Percentiles rank a stretch among this genome's conserved stretches.
These are phyloP conservation scores for Xerocomus brunneocitrinus DNA, from an alignment of 768 basidiomycete genomes.

Conservation along the genomic window DNA sequence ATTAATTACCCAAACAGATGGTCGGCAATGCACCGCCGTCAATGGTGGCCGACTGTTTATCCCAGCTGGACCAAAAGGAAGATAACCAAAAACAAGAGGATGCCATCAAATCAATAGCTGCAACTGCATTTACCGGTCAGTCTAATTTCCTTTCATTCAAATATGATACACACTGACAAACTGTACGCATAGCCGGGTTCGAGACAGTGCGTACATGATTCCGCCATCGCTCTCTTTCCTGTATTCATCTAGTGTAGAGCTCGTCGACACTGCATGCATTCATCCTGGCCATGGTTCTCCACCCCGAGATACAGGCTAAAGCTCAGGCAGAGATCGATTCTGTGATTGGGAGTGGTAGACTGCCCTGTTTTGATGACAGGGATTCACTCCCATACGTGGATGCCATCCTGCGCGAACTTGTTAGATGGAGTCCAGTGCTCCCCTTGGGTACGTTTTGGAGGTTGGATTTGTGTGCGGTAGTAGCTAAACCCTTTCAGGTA, in stretches of 20 bases:
- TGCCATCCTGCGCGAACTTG: slow-evolving; percentile 37
- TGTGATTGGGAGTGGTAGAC: slow-evolving; percentile 17
- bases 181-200: background rate
- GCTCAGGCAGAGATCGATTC: slow-evolving; percentile 28
- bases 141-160: background rate
- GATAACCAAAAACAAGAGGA: background rate
- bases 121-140: background rate
- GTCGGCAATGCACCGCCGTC: background rate
- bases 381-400: slow-evolving; percentile 37
- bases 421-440: slow-evolving; percentile 24
- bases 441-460: slow-evolving; percentile 17
- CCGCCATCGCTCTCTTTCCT: background rate
- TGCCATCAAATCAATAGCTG: background rate
- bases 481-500: slow-evolving; percentile 4
- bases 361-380: slow-evolving; percentile 27
- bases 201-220: background rate
- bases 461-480: no score
- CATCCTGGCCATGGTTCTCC: slow-evolving; percentile 26
- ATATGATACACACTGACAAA: background rate
- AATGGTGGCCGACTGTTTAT: background rate
- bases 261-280: slow-evolving; percentile 23
- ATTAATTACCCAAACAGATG: background rate
- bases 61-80: background rate
- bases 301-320: slow-evolving; percentile 24
- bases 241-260: slow-evolving; percentile 7